A percentile compares a stretch with the other conserved stretches of the same genome.
phyloP scores from a whole-genome alignment of 2,329 filamentous ascomycete genomes.

The Hypocrella siamensis region DNA sequence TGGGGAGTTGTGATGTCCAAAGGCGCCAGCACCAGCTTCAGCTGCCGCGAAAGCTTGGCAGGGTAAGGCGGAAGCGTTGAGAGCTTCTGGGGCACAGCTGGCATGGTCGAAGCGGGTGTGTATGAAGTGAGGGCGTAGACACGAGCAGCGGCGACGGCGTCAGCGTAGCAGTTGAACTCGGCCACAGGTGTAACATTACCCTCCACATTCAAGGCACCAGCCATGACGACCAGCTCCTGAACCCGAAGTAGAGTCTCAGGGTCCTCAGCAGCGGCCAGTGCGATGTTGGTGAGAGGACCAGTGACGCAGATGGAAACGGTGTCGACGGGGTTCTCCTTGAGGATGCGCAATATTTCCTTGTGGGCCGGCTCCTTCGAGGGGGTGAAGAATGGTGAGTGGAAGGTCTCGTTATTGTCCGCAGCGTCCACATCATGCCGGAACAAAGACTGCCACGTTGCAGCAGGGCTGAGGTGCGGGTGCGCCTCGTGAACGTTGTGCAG shows the following conservation, averaged over 20 bases:
- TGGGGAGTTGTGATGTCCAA: constrained; percentile 65
- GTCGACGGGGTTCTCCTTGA: constrained; percentile 65
- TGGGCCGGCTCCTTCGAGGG: constrained; percentile 61
- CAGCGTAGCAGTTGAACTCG: constrained; percentile 93
- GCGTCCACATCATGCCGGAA: constrained; percentile 28
- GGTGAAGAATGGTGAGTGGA: constrained; percentile 51
- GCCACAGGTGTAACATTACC: constrained; percentile 78
- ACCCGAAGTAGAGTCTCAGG: constrained; percentile 76
- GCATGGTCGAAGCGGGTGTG: constrained; percentile 65
- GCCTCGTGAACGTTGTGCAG: constrained; percentile 60
- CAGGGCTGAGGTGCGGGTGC: constrained; percentile 59
- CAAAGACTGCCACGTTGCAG: constrained; percentile 57
- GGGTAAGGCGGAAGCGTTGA: constrained; percentile 47
- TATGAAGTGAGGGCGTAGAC: constrained; percentile 65
- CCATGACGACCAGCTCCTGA: constrained; percentile 93
- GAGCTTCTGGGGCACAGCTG: constrained; percentile 40
- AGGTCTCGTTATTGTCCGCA: constrained; percentile 24
- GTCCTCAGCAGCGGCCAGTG: constrained; percentile 74
- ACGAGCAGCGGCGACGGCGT: constrained; percentile 61
- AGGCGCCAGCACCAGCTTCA: constrained; percentile 58
- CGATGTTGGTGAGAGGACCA: constrained; percentile 86
- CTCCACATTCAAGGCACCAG: constrained; percentile 61
- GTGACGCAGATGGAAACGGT: constrained; percentile 83
- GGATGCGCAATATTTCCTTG: constrained; percentile 75
- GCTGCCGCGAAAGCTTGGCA: constrained; percentile 38